Evolutionary conservation across 768 basidiomycete genomes (phyloP).

Genomic region (Suillus variegatus): DNA sequence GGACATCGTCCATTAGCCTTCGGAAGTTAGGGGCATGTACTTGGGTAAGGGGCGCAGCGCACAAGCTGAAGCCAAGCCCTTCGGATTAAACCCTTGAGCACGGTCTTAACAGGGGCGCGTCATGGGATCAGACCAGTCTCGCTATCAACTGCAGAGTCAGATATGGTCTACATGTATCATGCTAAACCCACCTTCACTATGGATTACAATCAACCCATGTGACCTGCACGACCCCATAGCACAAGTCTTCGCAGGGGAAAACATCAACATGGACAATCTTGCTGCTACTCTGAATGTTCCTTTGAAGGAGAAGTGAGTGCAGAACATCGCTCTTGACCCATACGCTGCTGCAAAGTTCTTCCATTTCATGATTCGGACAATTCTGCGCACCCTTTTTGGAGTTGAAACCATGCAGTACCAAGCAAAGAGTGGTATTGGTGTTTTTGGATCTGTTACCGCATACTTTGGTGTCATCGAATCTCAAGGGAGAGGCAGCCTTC

Average conservation of each 20-base stretch:
- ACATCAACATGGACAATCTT: conserved; percentile 42
- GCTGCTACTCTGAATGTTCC: conserved; percentile 22
- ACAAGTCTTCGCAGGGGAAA: conserved; percentile 43
- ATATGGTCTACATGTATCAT: conserved; percentile 38
- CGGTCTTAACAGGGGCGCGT: too few relatives aligned
- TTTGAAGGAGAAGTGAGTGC: conserved; percentile 16
- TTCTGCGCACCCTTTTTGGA: conserved; percentile 35
- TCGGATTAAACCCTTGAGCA: too few relatives aligned
- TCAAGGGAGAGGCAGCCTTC: conserved; percentile 42
- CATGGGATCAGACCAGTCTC: conserved; percentile 34
- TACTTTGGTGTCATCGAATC: conserved; percentile 41
- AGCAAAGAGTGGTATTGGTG: conserved; percentile 26
- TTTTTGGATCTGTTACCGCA: conserved; percentile 32
- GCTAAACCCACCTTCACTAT: conserved; percentile 34
- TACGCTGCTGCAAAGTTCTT: conserved; percentile 42
- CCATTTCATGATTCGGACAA: conserved; percentile 31
- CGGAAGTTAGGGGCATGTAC: too few relatives aligned
- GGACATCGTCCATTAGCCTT: too few relatives aligned
- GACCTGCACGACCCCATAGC: conserved; percentile 46
- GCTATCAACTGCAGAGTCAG: conserved; percentile 27
- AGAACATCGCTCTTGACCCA: conserved; percentile 38
- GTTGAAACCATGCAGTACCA: conserved; percentile 22
- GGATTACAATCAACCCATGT: conserved; percentile 44
- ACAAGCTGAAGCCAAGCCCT: too few relatives aligned
- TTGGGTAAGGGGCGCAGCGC: too few relatives aligned